Conservation (phyloP, 371 early-diverging fungal genomes). For the Blakeslea trispora region DNA sequence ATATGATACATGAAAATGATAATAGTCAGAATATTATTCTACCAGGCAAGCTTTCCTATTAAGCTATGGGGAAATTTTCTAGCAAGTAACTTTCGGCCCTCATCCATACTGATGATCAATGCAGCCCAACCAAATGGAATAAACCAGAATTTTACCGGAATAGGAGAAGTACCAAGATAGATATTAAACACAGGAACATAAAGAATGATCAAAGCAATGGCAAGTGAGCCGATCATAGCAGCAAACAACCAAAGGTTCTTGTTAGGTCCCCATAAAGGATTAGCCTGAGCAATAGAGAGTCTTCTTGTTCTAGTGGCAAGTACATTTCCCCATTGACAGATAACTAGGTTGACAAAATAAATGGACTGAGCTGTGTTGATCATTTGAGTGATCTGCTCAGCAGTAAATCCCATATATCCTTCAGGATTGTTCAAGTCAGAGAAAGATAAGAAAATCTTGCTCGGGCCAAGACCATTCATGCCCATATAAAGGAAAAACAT, state of each 20-base stretch:
- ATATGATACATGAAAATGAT: too few relatives aligned
- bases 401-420: slow-evolving; percentile 50
- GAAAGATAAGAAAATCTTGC: slow-evolving; percentile 52
- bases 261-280: slow-evolving; percentile 57
- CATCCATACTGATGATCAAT: slow-evolving; percentile 58
- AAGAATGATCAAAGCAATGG: slow-evolving; percentile 59
- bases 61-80: slow-evolving; percentile 39
- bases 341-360: slow-evolving; percentile 67
- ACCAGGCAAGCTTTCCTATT: slow-evolving; percentile 26
- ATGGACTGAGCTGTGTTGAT: slow-evolving; percentile 60
- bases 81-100: slow-evolving; percentile 54
- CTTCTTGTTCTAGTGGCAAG: slow-evolving; percentile 63
- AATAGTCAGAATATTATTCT: neutral
- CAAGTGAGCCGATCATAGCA: slow-evolving; percentile 45
- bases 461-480: slow-evolving; percentile 45
- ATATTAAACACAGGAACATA: slow-evolving; percentile 60
- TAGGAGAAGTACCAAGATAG: slow-evolving; percentile 63
- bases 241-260: slow-evolving; percentile 54
- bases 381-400: slow-evolving; percentile 42
- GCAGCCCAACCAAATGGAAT: slow-evolving; percentile 65
- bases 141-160: slow-evolving; percentile 74
- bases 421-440: slow-evolving; percentile 51
- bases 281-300: slow-evolving; percentile 59
- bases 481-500: slow-evolving; percentile 64
- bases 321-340: slow-evolving; percentile 59